Evolutionary conservation across 2,329 filamentous ascomycete genomes (phyloP), one percentile per base, ranked within the genome.

Genomic region (Pseudocercospora eumusae): DNA sequence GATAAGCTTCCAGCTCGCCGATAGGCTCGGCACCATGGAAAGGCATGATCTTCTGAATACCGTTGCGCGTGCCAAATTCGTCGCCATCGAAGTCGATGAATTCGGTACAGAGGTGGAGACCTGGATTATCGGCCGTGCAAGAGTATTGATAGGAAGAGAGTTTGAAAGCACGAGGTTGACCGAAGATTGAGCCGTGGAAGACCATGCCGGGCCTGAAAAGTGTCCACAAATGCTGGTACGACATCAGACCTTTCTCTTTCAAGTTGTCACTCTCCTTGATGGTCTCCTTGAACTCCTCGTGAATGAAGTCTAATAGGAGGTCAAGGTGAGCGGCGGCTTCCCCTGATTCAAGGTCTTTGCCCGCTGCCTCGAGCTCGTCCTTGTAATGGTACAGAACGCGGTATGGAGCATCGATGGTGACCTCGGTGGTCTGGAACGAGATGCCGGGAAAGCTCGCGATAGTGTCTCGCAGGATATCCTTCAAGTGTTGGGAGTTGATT

Each of bases 211-310:
- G 78, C 33, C 78, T 73, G 61, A 78, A 80, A 3, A 80, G 69
- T 0, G 77, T 79, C 79, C 79, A 81, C 1, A 81, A 70, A 49
- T 76, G 70, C 18, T 77, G 72, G 60, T 77, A 81, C 3, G 56
- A 69, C 56, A 71, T 70, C 42, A 74, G 45, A 6, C 68, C 69
- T 64, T 72, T 64, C 52, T 70, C 68, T 23, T 63, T 57, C 11
- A 74, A 59, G 50, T 73, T 71, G 8, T 69, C 62, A 15, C 60
- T 65, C 60, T 77, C 75, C 11, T 65, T 62, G 63, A 75, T 68
- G 25, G 69, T 70, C 20, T 75, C 69, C 9, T 56, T 67, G 61
- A 66, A 66, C 28, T 63, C 63, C 25, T 63, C 67, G 1, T 70
- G 58, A 10, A 75, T 71, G 49, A 75, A 71, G 47, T 69, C 60